A percentile compares a stretch with the other conserved stretches of the same genome.
These are phyloP conservation scores for Solanum chilense DNA, from an alignment of 257 asterid species.

Conservation along the genomic window DNA sequence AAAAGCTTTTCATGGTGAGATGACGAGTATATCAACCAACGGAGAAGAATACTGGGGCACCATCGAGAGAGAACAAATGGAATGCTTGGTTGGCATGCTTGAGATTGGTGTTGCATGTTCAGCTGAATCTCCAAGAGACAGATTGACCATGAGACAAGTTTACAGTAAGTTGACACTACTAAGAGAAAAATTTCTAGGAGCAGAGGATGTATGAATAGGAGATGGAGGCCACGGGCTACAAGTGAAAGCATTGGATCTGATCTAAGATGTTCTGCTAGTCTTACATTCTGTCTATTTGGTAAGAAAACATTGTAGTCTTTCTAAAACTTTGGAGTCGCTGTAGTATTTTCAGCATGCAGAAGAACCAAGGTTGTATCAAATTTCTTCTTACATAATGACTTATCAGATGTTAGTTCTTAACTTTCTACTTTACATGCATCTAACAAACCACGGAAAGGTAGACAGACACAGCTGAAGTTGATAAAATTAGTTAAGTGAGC, in stretches of 20 bases:
- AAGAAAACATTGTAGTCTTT: too few relatives aligned
- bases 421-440: not conserved
- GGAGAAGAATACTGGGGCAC: not conserved
- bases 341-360: too few relatives aligned
- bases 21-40: not conserved
- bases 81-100: constrained; percentile 8
- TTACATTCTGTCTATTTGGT: too few relatives aligned
- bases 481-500: not conserved
- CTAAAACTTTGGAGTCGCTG: too few relatives aligned
- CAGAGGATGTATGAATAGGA: not conserved
- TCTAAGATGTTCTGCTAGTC: too few relatives aligned
- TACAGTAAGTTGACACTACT: not conserved
- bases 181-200: not conserved
- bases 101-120: constrained; percentile 9
- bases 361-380: too few relatives aligned
- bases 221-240: not conserved
- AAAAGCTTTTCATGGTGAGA: not conserved
- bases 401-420: not conserved
- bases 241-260: too few relatives aligned
- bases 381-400: too few relatives aligned
- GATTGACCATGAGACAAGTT: constrained; percentile 7
- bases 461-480: not conserved
- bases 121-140: constrained; percentile 2
- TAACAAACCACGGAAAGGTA: not conserved
- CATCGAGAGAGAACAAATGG: not conserved